Evolutionary conservation across 352 stramenopile species (phyloP).

Genomic region (Thalassiosira sp.): DNA sequence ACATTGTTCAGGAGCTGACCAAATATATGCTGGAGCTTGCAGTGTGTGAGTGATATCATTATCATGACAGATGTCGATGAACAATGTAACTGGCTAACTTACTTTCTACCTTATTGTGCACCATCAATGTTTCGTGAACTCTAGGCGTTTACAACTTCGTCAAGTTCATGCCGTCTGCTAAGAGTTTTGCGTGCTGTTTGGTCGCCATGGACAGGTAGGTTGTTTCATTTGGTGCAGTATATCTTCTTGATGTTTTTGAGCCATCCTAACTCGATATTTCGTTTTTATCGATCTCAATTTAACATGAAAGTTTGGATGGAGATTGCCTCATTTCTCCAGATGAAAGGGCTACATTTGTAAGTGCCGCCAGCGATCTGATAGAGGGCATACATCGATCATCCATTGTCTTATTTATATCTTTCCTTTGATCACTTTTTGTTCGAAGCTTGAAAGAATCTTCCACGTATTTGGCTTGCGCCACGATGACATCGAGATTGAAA

Average conservation of each 20-base stretch:
- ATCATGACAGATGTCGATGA: neutral
- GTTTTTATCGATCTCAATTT: neutral
- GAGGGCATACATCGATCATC: neutral
- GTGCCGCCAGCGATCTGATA: neutral
- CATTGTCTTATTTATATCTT: neutral
- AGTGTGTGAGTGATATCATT: constrained; percentile 25
- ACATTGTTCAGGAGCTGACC: constrained; percentile 48
- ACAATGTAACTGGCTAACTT: neutral
- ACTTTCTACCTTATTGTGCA: neutral
- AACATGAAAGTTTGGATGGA: constrained; percentile 33
- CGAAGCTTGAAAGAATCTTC: constrained; percentile 31
- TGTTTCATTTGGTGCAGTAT: neutral
- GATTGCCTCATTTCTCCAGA: constrained; percentile 22
- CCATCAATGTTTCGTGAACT: neutral
- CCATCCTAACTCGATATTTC: neutral
- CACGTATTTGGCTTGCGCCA: constrained; percentile 27
- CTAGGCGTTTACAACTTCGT: constrained; percentile 50
- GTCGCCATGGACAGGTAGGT: constrained; percentile 41
- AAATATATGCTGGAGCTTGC: constrained; percentile 55
- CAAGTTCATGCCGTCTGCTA: constrained; percentile 42
- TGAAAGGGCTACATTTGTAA: constrained; percentile 30
- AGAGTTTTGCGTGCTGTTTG: constrained; percentile 45
- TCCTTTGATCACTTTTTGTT: neutral
- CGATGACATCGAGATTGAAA: constrained; percentile 31
- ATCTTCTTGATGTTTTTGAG: neutral